phyloP scores from a whole-genome alignment of 805 yeast species.

The Dipodascus albidus region DNA sequence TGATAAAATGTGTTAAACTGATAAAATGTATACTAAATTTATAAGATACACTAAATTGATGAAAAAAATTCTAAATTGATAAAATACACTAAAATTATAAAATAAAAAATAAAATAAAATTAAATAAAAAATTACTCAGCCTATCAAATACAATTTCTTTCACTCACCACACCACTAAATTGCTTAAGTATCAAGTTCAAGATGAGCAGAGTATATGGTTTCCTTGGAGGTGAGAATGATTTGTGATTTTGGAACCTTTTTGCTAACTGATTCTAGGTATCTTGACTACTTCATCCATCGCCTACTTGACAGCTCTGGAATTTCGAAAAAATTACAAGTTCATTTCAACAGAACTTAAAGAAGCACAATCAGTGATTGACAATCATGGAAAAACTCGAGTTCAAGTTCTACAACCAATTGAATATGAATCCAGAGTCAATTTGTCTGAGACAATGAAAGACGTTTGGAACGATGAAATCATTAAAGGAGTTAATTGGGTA shows the following conservation, averaged over 20 bases:
- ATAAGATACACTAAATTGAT: too few relatives aligned
- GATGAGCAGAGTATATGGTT: slow-evolving; percentile 45
- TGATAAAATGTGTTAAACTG: too few relatives aligned
- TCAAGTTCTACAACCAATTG: slow-evolving; percentile 33
- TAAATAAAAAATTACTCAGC: neutral
- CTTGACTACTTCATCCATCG: slow-evolving; percentile 44
- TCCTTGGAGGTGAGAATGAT: slow-evolving; percentile 35
- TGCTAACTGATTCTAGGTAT: slow-evolving; percentile 40
- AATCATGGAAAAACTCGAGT: slow-evolving; percentile 38
- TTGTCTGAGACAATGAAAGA: slow-evolving; percentile 56
- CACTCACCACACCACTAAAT: neutral
- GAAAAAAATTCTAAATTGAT: too few relatives aligned
- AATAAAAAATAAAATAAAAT: too few relatives aligned
- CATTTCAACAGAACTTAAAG: slow-evolving; percentile 36
- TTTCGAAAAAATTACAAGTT: slow-evolving; percentile 37
- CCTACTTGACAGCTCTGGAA: slow-evolving; percentile 50
- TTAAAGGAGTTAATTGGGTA: slow-evolving; percentile 50
- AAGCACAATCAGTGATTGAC: slow-evolving; percentile 39
- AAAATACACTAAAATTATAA: too few relatives aligned
- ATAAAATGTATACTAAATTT: too few relatives aligned
- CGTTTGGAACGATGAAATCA: slow-evolving; percentile 68
- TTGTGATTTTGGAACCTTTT: slow-evolving; percentile 7
- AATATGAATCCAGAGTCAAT: slow-evolving; percentile 35
- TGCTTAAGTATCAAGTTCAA: slow-evolving; percentile 11
- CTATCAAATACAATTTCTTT: neutral